These are phyloP conservation scores for Arabis hirsuta DNA, from an alignment of 345 rosid genomes.

Conservation along the genomic window DNA sequence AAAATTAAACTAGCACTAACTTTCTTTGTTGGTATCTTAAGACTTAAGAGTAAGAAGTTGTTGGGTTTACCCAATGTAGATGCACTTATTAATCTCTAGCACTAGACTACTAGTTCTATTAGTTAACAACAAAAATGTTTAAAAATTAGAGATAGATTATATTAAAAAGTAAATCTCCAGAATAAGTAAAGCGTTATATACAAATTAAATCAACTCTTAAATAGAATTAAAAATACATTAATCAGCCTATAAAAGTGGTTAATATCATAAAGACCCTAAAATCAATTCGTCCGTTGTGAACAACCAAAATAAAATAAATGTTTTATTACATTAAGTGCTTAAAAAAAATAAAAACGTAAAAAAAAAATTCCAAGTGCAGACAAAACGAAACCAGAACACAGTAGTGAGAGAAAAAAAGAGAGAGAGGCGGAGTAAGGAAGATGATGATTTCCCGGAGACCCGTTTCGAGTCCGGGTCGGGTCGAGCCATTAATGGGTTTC, in stretches of 20 bases:
- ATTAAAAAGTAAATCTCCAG: conserved; percentile 26
- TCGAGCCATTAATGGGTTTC: conserved; percentile 78
- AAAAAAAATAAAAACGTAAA: conserved; percentile 10
- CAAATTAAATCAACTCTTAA: too few relatives aligned
- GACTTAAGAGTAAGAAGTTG: conserved; percentile 15
- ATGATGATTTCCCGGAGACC: conserved; percentile 61
- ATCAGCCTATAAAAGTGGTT: background rate
- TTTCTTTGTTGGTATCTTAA: conserved; percentile 13
- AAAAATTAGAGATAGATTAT: background rate
- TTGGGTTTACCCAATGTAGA: conserved; percentile 29
- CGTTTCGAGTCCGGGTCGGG: conserved; percentile 77
- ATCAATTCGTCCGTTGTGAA: conserved; percentile 12
- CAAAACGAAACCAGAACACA: conserved; percentile 28
- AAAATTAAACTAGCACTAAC: background rate
- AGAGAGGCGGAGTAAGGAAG: conserved; percentile 24
- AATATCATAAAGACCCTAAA: conserved; percentile 27
- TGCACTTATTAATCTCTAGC: conserved; percentile 11
- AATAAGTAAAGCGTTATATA: conserved; percentile 5
- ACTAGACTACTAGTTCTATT: background rate
- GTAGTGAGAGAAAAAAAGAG: conserved; percentile 14
- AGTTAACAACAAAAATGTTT: background rate
- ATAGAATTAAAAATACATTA: background rate
- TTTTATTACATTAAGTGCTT: conserved; percentile 12
- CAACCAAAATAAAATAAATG: background rate
- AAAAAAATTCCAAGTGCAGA: conserved; percentile 13